Conservation (phyloP, 345 rosid species). For the Excoecaria cochinchinensis region DNA sequence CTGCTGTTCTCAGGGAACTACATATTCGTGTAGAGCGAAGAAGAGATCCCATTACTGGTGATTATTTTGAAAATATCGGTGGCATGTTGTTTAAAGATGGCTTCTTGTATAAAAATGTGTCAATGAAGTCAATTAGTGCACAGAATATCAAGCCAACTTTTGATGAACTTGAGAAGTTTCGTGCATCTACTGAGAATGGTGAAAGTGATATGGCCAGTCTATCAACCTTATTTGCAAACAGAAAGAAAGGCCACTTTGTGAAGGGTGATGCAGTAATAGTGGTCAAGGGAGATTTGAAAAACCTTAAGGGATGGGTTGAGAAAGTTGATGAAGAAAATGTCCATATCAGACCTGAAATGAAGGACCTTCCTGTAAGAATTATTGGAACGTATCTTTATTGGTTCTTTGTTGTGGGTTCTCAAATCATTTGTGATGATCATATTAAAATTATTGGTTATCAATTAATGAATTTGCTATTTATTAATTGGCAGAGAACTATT, state of each 20-base stretch:
- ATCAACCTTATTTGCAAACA: slow-evolving; percentile 79
- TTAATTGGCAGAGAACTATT: slow-evolving; percentile 62
- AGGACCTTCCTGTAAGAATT: slow-evolving; percentile 85
- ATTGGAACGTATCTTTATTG: slow-evolving; percentile 6
- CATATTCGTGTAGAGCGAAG: slow-evolving; percentile 92
- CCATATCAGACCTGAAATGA: slow-evolving; percentile 79
- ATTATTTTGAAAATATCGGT: slow-evolving; percentile 78
- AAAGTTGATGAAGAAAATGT: slow-evolving; percentile 97
- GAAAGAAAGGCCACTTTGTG: slow-evolving; percentile 98
- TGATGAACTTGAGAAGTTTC: slow-evolving; percentile 95
- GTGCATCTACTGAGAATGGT: slow-evolving; percentile 72
- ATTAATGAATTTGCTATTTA: slow-evolving; percentile 15
- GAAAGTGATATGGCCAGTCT: slow-evolving; percentile 72
- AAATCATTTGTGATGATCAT: background rate
- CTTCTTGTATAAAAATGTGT: slow-evolving; percentile 76
- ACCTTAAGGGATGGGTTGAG: slow-evolving; percentile 97
- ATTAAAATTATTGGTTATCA: slow-evolving; percentile 9
- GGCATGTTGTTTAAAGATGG: slow-evolving; percentile 91
- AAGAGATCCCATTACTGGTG: slow-evolving; percentile 83
- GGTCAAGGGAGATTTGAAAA: slow-evolving; percentile 90
- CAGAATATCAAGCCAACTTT: slow-evolving; percentile 81
- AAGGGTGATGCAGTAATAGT: slow-evolving; percentile 96
- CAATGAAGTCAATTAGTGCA: slow-evolving; percentile 76
- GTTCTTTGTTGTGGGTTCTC: slow-evolving; percentile 2
- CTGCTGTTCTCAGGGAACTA: slow-evolving; percentile 55